These are phyloP conservation scores for Lentinula raphanica DNA, from an alignment of 768 basidiomycete genomes.

Conservation along the genomic window DNA sequence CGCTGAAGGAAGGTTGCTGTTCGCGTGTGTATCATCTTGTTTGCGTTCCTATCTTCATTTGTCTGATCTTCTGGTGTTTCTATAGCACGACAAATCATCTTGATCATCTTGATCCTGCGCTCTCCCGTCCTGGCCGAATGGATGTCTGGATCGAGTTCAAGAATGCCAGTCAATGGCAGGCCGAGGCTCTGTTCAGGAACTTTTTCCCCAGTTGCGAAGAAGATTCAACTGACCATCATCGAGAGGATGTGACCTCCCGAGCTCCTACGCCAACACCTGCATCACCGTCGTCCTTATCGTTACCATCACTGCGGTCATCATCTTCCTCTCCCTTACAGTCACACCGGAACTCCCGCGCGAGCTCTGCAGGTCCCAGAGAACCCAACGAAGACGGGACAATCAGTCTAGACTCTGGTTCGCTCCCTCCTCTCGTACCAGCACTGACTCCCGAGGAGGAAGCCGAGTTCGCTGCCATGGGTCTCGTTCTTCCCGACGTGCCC, in stretches of 20 bases:
- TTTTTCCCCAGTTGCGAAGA: constrained; percentile 80
- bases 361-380: not conserved
- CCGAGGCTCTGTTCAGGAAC: constrained; percentile 81
- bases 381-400: not conserved
- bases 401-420: not conserved
- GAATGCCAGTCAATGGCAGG: constrained; percentile 80
- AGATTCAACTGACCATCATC: constrained; percentile 15
- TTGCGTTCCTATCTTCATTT: not conserved
- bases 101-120: constrained; percentile 85
- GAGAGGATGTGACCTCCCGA: not conserved
- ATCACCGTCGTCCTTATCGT: not conserved
- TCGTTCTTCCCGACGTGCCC: constrained; percentile 16
- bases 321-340: not conserved
- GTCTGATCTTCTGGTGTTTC: not conserved
- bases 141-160: constrained; percentile 92
- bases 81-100: constrained; percentile 2
- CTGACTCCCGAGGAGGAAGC: constrained; percentile 20
- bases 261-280: not conserved
- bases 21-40: constrained; percentile 62
- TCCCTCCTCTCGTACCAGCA: not conserved
- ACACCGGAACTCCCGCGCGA: not conserved
- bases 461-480: constrained; percentile 43
- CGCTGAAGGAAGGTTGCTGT: constrained; percentile 81
- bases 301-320: not conserved
- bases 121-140: constrained; percentile 89